These are phyloP conservation scores for Aspergillus tanneri DNA, from an alignment of 2,329 filamentous ascomycete species.

Conservation along the genomic window DNA sequence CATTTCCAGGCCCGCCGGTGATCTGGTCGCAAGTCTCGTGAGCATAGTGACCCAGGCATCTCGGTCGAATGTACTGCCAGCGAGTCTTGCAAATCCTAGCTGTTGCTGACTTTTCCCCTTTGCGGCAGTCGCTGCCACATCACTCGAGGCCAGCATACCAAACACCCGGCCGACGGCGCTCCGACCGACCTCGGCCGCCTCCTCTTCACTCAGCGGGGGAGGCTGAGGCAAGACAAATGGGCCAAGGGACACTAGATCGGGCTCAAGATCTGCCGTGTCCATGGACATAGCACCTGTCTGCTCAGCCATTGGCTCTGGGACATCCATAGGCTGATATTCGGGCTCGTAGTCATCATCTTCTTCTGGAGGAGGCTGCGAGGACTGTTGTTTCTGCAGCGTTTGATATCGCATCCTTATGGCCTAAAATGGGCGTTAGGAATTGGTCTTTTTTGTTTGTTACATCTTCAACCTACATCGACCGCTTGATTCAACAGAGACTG, in stretches of 20 bases:
- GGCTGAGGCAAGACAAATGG: conserved; percentile 79
- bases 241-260: conserved; percentile 60
- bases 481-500: conserved; percentile 67
- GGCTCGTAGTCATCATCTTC: conserved; percentile 95
- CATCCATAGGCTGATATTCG: conserved; percentile 72
- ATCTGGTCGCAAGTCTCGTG: conserved; percentile 78
- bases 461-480: conserved; percentile 57
- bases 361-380: conserved; percentile 45
- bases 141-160: conserved; percentile 69
- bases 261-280: conserved; percentile 69
- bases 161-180: conserved; percentile 76
- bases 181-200: conserved; percentile 71
- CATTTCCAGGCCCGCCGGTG: conserved; percentile 67
- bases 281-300: conserved; percentile 71
- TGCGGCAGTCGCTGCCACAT: conserved; percentile 61
- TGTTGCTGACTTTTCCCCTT: conserved; percentile 52
- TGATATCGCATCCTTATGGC: conserved; percentile 41
- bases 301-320: conserved; percentile 24
- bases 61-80: conserved; percentile 77
- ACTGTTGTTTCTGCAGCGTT: conserved; percentile 38
- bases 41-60: conserved; percentile 91
- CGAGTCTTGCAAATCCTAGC: conserved; percentile 76
- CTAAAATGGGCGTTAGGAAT: conserved; percentile 26
- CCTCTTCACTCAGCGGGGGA: conserved; percentile 67
- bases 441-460: not conserved